Percentiles rank a stretch among this genome's conserved stretches.
Evolutionary conservation across 2,329 filamentous ascomycete genomes (phyloP).

Genomic region (Aspergillus japonicus): DNA sequence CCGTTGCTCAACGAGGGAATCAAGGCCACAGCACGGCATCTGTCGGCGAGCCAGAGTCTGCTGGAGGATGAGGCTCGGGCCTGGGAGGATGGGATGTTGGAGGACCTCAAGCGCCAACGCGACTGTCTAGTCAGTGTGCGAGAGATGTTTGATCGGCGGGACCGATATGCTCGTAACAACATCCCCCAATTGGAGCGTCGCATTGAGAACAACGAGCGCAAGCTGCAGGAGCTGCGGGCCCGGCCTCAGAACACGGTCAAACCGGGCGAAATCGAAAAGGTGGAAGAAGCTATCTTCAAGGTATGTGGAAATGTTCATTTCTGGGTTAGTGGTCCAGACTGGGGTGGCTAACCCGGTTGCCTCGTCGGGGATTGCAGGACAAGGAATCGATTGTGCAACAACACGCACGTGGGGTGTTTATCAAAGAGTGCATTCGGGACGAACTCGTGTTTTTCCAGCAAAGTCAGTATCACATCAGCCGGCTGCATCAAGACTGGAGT

Average conservation of each 20-base stretch:
- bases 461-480: slow-evolving; percentile 83
- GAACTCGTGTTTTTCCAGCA: slow-evolving; percentile 85
- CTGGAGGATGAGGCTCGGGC: slow-evolving; percentile 87
- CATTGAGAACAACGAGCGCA: slow-evolving; percentile 81
- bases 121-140: slow-evolving; percentile 86
- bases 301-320: slow-evolving; percentile 47
- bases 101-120: slow-evolving; percentile 88
- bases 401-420: slow-evolving; percentile 89
- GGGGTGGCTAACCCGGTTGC: not conserved
- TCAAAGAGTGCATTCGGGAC: slow-evolving; percentile 89
- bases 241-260: slow-evolving; percentile 76
- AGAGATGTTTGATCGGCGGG: slow-evolving; percentile 88
- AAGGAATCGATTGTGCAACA: slow-evolving; percentile 95
- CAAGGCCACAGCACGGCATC: slow-evolving; percentile 78
- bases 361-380: slow-evolving; percentile 57
- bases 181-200: slow-evolving; percentile 82
- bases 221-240: slow-evolving; percentile 69
- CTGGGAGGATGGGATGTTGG: slow-evolving; percentile 88
- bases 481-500: slow-evolving; percentile 94
- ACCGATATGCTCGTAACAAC: slow-evolving; percentile 84
- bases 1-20: slow-evolving; percentile 88
- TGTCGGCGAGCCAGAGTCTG: slow-evolving; percentile 72
- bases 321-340: not conserved
- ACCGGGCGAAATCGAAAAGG: slow-evolving; percentile 85
- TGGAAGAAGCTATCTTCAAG: slow-evolving; percentile 87